Conservation (phyloP, 1,139 yeast species). For the Scheffersomyces illinoinensis region DNA sequence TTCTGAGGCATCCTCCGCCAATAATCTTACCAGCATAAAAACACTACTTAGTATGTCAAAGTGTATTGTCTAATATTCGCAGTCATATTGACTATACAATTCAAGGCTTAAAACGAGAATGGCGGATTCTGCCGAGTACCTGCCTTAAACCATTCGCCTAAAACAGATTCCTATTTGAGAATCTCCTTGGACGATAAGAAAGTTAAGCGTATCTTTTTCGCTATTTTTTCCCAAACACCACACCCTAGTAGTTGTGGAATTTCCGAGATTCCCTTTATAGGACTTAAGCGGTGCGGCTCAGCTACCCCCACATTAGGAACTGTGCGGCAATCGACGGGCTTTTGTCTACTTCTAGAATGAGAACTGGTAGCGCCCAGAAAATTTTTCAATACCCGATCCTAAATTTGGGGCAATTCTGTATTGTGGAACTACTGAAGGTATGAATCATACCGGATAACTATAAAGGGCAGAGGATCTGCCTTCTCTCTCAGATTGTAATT, state of each 20-base stretch:
- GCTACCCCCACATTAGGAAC: conserved; percentile 7
- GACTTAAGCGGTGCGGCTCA: neutral
- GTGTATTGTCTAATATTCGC: too few species aligned
- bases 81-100: too few species aligned
- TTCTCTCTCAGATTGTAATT: neutral
- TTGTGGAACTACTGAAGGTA: neutral
- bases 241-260: neutral
- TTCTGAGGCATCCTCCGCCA: too few species aligned
- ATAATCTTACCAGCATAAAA: too few species aligned
- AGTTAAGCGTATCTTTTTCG: neutral
- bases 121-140: neutral
- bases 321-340: conserved; percentile 4
- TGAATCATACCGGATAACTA: neutral
- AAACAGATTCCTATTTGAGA: neutral
- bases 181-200: neutral
- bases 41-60: too few species aligned
- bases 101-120: neutral
- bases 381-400: neutral
- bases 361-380: neutral
- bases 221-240: neutral
- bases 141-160: neutral
- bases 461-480: neutral
- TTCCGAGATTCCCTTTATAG: neutral
- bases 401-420: neutral
- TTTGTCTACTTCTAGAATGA: neutral